Conservation (phyloP, 352 stramenopile species). For the Phytophthora sojae region DNA sequence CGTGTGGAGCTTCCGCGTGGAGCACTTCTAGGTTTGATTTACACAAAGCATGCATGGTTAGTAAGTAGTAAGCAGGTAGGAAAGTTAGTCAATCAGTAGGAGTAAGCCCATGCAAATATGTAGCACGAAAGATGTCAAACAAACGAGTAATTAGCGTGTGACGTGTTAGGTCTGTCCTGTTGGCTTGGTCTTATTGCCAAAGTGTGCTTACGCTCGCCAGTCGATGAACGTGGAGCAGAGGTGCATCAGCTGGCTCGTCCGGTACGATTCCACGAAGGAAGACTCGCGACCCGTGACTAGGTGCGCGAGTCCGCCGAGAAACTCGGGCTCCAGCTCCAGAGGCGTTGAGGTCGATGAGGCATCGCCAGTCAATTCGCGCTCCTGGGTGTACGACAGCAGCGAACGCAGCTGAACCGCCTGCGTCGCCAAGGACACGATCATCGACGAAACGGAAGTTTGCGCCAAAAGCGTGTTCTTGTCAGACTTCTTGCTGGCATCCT, state of each 20-base stretch:
- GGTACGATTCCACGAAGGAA: slow-evolving; percentile 66
- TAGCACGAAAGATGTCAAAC: slow-evolving; percentile 6
- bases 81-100: slow-evolving; percentile 1
- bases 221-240: slow-evolving; percentile 71
- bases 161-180: slow-evolving; percentile 14
- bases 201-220: slow-evolving; percentile 51
- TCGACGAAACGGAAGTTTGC: slow-evolving; percentile 66
- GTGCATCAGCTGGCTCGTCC: slow-evolving; percentile 59
- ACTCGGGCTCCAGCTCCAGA: slow-evolving; percentile 58
- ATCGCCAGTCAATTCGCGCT: slow-evolving; percentile 44
- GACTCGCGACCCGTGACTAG: slow-evolving; percentile 55
- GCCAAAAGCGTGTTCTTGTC: slow-evolving; percentile 42
- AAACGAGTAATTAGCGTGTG: slow-evolving; percentile 21
- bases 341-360: slow-evolving; percentile 29
- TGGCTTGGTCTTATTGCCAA: background rate
- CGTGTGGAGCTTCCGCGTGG: slow-evolving; percentile 57
- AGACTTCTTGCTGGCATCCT: slow-evolving; percentile 15
- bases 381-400: slow-evolving; percentile 57
- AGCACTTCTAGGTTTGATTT: slow-evolving; percentile 50
- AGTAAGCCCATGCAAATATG: background rate
- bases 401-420: slow-evolving; percentile 62
- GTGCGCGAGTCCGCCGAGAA: slow-evolving; percentile 48
- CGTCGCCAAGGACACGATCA: slow-evolving; percentile 66
- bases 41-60: slow-evolving; percentile 20
- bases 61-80: slow-evolving; percentile 10